These are phyloP conservation scores for Grosmannia serpens DNA, from an alignment of 2,329 filamentous ascomycete species.

Conservation along the genomic window DNA sequence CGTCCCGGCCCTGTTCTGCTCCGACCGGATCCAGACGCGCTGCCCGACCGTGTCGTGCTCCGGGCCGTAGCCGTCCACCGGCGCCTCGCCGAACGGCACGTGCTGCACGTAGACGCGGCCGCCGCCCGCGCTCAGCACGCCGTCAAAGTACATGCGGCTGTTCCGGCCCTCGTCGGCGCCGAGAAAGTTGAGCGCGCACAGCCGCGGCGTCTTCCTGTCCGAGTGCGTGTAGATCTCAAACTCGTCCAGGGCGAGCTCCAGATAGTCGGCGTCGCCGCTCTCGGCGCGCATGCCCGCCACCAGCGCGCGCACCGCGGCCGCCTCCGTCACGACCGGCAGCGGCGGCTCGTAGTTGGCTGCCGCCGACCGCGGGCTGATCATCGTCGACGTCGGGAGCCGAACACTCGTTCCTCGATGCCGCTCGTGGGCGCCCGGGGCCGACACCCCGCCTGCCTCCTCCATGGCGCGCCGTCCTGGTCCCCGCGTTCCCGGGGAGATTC, in stretches of 20 bases:
- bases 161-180: conserved; percentile 23
- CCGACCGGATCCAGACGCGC: conserved; percentile 54
- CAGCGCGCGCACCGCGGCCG: neutral
- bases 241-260: conserved; percentile 41
- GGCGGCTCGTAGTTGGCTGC: conserved; percentile 8
- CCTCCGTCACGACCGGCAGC: neutral
- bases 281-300: conserved; percentile 1
- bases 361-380: conserved; percentile 17
- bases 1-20: conserved; percentile 23
- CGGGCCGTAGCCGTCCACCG: conserved; percentile 55
- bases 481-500: no score
- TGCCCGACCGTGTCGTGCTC: conserved; percentile 33
- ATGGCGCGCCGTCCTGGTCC: no score
- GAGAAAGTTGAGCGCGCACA: conserved; percentile 44
- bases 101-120: conserved; percentile 37
- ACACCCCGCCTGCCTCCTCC: neutral
- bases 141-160: conserved; percentile 44
- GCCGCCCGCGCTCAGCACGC: conserved; percentile 36
- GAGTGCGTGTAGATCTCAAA: conserved; percentile 45
- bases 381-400: conserved; percentile 15
- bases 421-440: no score
- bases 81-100: conserved; percentile 45
- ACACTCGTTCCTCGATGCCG: neutral
- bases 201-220: conserved; percentile 29
- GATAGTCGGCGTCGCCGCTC: conserved; percentile 17